phyloP scores from a whole-genome alignment of 257 asterid species.

The Nicotiana sylvestris region DNA sequence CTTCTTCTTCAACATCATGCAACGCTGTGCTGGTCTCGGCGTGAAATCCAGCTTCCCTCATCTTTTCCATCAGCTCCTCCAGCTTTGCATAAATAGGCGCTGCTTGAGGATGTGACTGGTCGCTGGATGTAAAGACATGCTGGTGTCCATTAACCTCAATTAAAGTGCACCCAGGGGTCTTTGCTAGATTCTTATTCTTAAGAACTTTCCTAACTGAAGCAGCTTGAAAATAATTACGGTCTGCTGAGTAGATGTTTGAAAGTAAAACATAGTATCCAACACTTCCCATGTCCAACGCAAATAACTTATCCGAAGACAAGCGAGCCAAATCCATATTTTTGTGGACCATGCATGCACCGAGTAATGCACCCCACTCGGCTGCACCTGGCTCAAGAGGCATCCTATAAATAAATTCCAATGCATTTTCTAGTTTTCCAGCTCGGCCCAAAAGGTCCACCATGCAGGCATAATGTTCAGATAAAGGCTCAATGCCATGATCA shows the following conservation, averaged over 20 bases:
- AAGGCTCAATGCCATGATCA: slow-evolving; percentile 53
- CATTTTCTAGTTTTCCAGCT: slow-evolving; percentile 66
- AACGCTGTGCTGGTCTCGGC: slow-evolving; percentile 58
- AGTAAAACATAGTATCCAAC: slow-evolving; percentile 78
- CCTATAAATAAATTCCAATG: slow-evolving; percentile 48
- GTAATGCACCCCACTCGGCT: slow-evolving; percentile 85
- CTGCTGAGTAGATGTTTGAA: slow-evolving; percentile 66
- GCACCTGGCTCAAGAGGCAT: slow-evolving; percentile 71
- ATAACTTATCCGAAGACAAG: slow-evolving; percentile 59
- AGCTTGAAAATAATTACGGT: slow-evolving; percentile 68
- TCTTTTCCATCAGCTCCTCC: slow-evolving; percentile 46
- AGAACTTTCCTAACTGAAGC: slow-evolving; percentile 64
- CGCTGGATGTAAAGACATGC: slow-evolving; percentile 66
- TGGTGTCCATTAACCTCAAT: slow-evolving; percentile 69
- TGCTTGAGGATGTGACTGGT: slow-evolving; percentile 54
- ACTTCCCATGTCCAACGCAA: slow-evolving; percentile 64
- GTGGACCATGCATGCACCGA: slow-evolving; percentile 91
- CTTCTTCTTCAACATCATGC: slow-evolving; percentile 95
- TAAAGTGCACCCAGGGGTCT: slow-evolving; percentile 73
- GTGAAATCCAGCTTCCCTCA: slow-evolving; percentile 73
- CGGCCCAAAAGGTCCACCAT: slow-evolving; percentile 92
- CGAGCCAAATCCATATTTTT: slow-evolving; percentile 59
- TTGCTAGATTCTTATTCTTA: slow-evolving; percentile 47
- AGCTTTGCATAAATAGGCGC: slow-evolving; percentile 37
- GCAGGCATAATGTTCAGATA: slow-evolving; percentile 75